Evolutionary conservation across 1,139 yeast species (phyloP).

Genomic region (Lodderomyces oxycetoniae): DNA sequence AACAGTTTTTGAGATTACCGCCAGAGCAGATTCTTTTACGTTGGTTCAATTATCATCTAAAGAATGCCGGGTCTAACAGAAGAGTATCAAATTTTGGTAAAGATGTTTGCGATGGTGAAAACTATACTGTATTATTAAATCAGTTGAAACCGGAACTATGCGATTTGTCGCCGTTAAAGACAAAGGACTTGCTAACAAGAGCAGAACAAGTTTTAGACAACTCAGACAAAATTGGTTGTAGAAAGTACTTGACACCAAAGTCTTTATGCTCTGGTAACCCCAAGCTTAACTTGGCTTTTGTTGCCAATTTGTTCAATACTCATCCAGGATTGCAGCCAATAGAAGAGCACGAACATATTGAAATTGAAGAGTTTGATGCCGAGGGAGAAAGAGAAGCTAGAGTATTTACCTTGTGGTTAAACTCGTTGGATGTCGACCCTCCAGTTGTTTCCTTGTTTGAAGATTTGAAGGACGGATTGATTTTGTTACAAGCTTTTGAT

Average conservation of each 20-base stretch:
- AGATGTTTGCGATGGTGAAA: constrained; percentile 93
- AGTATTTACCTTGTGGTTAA: constrained; percentile 95
- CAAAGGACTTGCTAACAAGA: constrained; percentile 64
- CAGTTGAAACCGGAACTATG: constrained; percentile 86
- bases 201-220: constrained; percentile 82
- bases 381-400: constrained; percentile 99
- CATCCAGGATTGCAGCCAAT: constrained; percentile 96
- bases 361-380: constrained; percentile 93
- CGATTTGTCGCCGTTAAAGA: constrained; percentile 75
- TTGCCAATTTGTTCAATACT: constrained; percentile 93
- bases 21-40: constrained; percentile 96
- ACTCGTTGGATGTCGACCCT: constrained; percentile 93
- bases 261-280: constrained; percentile 96
- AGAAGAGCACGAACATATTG: constrained; percentile 84
- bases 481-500: constrained; percentile 87
- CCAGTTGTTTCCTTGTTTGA: constrained; percentile 88
- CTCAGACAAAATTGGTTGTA: constrained; percentile 87
- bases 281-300: constrained; percentile 91
- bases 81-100: constrained; percentile 79
- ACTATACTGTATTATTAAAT: constrained; percentile 81
- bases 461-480: constrained; percentile 90
- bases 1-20: constrained; percentile 91
- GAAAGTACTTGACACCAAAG: constrained; percentile 92
- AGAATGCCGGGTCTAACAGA: constrained; percentile 88
- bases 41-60: constrained; percentile 96